Evolutionary conservation across 2,329 filamentous ascomycete species (phyloP).

Genomic region (Beauveria varroae): DNA sequence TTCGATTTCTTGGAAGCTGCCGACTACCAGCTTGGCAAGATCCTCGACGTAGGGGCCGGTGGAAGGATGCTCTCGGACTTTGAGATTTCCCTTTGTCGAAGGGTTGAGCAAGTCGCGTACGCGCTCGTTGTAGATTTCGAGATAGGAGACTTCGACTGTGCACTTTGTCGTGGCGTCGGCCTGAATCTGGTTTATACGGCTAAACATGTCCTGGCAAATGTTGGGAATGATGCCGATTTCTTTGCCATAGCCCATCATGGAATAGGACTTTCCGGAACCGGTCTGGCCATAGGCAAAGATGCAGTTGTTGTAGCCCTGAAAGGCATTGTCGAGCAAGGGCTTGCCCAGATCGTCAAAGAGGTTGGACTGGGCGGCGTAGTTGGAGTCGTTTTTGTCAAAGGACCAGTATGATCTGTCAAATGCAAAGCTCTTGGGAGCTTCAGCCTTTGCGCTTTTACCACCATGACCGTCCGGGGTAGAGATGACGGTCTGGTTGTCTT

Average conservation of each 20-base stretch:
- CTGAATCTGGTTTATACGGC: conserved; percentile 65
- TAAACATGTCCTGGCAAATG: conserved; percentile 98
- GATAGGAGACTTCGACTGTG: conserved; percentile 95
- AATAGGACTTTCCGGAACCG: conserved; percentile 96
- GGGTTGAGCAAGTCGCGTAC: conserved; percentile 94
- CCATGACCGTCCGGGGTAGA: conserved; percentile 58
- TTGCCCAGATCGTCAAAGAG: conserved; percentile 82
- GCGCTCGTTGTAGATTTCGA: conserved; percentile 98
- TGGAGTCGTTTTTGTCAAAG: conserved; percentile 71
- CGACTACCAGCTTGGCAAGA: conserved; percentile 87
- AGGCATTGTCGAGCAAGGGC: conserved; percentile 93
- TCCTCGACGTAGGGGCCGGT: conserved; percentile 98
- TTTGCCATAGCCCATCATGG: conserved; percentile 99
- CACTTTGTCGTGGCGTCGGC: conserved; percentile 71
- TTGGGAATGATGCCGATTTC: conserved; percentile 92
- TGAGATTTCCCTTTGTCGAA: conserved; percentile 89
- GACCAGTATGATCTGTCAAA: conserved; percentile 99
- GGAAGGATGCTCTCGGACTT: conserved; percentile 94
- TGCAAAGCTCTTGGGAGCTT: conserved; percentile 76
- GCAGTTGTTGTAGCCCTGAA: conserved; percentile 98
- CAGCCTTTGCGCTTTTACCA: conserved; percentile 61
- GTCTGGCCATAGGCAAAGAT: conserved; percentile 99
- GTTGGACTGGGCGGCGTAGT: conserved; percentile 85
- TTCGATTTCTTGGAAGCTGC: conserved; percentile 92
- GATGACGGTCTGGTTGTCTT: conserved; percentile 83